These are phyloP conservation scores for Zymoseptoria pseudotritici DNA, from an alignment of 2,329 filamentous ascomycete genomes.

Conservation along the genomic window DNA sequence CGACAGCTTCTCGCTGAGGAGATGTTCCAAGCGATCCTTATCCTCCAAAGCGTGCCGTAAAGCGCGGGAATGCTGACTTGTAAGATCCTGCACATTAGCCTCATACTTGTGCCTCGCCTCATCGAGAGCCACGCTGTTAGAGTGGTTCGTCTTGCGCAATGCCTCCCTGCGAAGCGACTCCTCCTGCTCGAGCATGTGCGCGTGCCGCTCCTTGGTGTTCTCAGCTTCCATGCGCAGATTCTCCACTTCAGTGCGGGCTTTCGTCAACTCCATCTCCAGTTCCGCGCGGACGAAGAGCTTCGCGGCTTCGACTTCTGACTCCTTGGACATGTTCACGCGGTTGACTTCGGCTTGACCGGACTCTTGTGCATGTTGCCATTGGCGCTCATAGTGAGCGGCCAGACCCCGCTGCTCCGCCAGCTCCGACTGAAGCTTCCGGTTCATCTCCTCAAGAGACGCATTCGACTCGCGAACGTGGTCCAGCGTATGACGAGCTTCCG, in stretches of 20 bases:
- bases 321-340: constrained; percentile 68
- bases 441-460: constrained; percentile 22
- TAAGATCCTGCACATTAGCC: constrained; percentile 31
- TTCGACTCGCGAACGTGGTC: constrained; percentile 27
- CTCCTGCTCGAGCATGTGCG: constrained; percentile 77
- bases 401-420: constrained; percentile 66
- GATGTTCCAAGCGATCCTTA: constrained; percentile 68
- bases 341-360: constrained; percentile 72
- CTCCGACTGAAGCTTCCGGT: constrained; percentile 41
- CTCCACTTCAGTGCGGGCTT: constrained; percentile 68
- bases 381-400: constrained; percentile 64
- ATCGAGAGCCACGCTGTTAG: constrained; percentile 45
- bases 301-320: constrained; percentile 73
- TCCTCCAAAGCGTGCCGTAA: constrained; percentile 59
- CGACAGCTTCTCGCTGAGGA: constrained; percentile 71
- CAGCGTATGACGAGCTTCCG: constrained; percentile 72
- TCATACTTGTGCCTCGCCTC: constrained; percentile 53
- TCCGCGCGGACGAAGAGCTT: constrained; percentile 74
- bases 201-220: constrained; percentile 69
- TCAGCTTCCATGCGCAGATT: constrained; percentile 71
- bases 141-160: constrained; percentile 48
- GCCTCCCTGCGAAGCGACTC: constrained; percentile 59
- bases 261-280: constrained; percentile 69
- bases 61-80: constrained; percentile 53
- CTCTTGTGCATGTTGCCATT: constrained; percentile 77